Evolutionary conservation across 768 basidiomycete species (phyloP).

Genomic region (Lactarius sp.): DNA sequence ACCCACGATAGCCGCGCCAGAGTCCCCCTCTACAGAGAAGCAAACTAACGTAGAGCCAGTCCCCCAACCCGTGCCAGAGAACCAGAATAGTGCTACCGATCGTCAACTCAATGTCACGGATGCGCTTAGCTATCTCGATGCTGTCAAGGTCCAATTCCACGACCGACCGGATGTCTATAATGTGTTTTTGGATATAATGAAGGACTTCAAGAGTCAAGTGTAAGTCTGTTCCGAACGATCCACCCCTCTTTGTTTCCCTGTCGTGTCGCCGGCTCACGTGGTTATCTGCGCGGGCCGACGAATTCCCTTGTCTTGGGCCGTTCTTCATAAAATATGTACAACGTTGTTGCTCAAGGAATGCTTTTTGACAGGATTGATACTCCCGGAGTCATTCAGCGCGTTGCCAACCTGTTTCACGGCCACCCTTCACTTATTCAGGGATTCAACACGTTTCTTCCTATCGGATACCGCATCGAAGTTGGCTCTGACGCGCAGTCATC

Average conservation of each 20-base stretch:
- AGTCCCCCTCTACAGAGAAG: constrained; percentile 3
- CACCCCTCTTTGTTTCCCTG: not conserved
- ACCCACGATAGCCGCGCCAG: not conserved
- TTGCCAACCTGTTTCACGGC: constrained; percentile 87
- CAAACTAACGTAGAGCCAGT: not conserved
- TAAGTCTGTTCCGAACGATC: constrained; percentile 30
- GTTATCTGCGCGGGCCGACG: not conserved
- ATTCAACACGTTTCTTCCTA: constrained; percentile 96
- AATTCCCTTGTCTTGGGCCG: not conserved
- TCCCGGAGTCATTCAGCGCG: constrained; percentile 93
- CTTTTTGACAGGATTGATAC: constrained; percentile 76
- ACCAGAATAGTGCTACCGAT: constrained; percentile 25
- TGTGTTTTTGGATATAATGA: constrained; percentile 63
- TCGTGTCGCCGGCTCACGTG: not conserved
- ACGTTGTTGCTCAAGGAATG: not conserved
- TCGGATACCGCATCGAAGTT: constrained; percentile 90
- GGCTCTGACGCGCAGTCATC: constrained; percentile 57
- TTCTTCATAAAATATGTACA: not conserved
- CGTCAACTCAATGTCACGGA: constrained; percentile 58
- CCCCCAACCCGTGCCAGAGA: constrained; percentile 11
- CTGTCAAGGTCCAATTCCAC: constrained; percentile 56
- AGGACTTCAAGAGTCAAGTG: constrained; percentile 67
- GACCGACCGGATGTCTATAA: constrained; percentile 62
- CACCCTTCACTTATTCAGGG: constrained; percentile 91
- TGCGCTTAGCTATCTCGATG: constrained; percentile 58